Evolutionary conservation across 148 eudicot species (phyloP).

Genomic region (Silene conica): DNA sequence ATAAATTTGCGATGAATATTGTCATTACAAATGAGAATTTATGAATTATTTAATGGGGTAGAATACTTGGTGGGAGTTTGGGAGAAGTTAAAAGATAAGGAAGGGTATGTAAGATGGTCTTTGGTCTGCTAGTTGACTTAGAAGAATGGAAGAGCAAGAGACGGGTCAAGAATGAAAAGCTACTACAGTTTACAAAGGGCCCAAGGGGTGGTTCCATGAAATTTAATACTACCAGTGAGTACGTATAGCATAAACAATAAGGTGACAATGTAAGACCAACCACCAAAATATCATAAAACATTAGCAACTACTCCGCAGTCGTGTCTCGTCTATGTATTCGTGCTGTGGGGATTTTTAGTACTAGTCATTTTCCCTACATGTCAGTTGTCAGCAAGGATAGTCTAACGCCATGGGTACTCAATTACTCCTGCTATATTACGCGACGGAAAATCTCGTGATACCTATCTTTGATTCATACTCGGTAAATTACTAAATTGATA

Average conservation of each 20-base stretch:
- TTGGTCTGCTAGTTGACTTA: background rate
- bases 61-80: background rate
- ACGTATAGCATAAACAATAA: background rate
- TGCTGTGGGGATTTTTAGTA: background rate
- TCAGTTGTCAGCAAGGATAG: background rate
- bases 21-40: no score
- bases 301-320: background rate
- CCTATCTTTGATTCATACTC: no score
- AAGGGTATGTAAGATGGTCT: background rate
- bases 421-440: background rate
- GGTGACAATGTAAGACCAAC: background rate
- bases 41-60: background rate
- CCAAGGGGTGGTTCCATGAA: conserved; percentile 14
- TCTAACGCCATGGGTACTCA: background rate
- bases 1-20: no score
- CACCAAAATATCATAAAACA: no score
- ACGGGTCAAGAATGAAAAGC: conserved; percentile 18
- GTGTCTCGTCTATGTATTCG: background rate
- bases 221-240: conserved; percentile 3
- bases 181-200: background rate
- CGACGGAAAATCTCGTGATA: no score
- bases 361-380: background rate
- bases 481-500: no score
- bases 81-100: background rate
- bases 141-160: background rate